These are phyloP conservation scores for Vanilla planifolia DNA, from an alignment of 106 monocot genomes.

Conservation along the genomic window DNA sequence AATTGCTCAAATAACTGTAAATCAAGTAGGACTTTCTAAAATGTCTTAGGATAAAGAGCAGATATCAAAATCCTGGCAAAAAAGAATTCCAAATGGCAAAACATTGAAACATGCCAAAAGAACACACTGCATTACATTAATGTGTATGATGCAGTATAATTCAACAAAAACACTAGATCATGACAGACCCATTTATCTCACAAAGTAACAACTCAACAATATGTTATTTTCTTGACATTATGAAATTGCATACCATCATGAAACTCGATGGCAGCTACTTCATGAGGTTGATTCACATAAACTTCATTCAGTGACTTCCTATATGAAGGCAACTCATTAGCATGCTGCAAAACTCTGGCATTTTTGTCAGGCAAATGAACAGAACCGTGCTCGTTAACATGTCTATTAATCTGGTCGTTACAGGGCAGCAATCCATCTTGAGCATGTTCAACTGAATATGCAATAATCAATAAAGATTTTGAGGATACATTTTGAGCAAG, in stretches of 20 bases:
- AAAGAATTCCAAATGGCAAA: too few relatives aligned
- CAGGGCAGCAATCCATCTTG: conserved; percentile 23
- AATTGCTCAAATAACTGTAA: too few relatives aligned
- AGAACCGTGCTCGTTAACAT: conserved; percentile 10
- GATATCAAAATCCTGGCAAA: too few relatives aligned
- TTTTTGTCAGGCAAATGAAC: conserved; percentile 19
- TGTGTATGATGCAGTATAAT: background rate
- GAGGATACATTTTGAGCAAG: conserved; percentile 3
- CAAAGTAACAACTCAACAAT: background rate
- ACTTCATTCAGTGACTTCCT: conserved; percentile 9
- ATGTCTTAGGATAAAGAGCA: too few relatives aligned
- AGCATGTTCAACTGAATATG: conserved; percentile 13
- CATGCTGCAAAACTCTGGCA: conserved; percentile 2
- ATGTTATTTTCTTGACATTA: background rate
- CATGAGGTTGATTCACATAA: conserved; percentile 9
- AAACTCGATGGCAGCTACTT: conserved; percentile 2
- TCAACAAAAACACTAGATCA: background rate
- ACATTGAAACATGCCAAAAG: too few relatives aligned
- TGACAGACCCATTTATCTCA: background rate
- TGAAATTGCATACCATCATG: conserved; percentile 2
- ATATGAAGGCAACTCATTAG: conserved; percentile 14
- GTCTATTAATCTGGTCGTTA: conserved; percentile 10
- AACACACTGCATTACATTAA: too few relatives aligned
- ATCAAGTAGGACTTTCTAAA: too few relatives aligned
- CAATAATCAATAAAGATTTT: conserved; percentile 7